These are phyloP conservation scores for Diaporthe destruens DNA, from an alignment of 2,329 filamentous ascomycete genomes.

Conservation along the genomic window DNA sequence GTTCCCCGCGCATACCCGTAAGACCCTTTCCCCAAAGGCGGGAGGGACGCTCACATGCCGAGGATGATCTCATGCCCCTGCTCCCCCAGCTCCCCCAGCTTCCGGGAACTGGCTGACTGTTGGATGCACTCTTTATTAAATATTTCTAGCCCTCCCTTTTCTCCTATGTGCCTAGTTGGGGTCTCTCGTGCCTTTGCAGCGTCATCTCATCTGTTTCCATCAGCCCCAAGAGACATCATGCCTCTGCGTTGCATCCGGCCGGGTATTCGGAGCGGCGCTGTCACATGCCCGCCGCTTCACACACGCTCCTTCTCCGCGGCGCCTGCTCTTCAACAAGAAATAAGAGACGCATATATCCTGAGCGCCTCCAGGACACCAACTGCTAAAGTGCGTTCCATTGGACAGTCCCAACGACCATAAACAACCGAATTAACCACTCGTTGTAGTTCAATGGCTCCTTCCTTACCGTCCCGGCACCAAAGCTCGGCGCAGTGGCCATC, in stretches of 20 bases:
- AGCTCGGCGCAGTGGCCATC: constrained; percentile 91
- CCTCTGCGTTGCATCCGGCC: constrained; percentile 48
- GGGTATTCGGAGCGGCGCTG: constrained; percentile 29
- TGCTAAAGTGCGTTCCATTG: constrained; percentile 72
- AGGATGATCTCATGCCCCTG: constrained; percentile 38
- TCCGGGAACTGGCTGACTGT: neutral
- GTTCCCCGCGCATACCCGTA: constrained; percentile 14
- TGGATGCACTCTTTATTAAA: neutral
- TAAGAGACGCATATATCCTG: constrained; percentile 94
- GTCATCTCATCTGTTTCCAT: neutral
- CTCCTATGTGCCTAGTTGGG: neutral
- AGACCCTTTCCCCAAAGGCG: constrained; percentile 2
- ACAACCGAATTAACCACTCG: neutral
- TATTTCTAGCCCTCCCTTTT: neutral
- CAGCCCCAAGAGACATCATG: neutral
- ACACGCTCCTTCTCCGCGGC: constrained; percentile 62
- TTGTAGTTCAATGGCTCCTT: constrained; percentile 93
- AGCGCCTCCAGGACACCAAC: constrained; percentile 91
- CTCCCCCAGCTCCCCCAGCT: constrained; percentile 9
- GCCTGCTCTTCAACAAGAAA: constrained; percentile 68
- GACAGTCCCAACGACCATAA: neutral
- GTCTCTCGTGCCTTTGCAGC: neutral
- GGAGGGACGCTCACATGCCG: constrained; percentile 35
- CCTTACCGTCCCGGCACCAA: constrained; percentile 83
- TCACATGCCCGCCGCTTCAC: constrained; percentile 40